Base-by-base conservation (phyloP, 352 stramenopile species). In the Pythium coloratum region DNA sequence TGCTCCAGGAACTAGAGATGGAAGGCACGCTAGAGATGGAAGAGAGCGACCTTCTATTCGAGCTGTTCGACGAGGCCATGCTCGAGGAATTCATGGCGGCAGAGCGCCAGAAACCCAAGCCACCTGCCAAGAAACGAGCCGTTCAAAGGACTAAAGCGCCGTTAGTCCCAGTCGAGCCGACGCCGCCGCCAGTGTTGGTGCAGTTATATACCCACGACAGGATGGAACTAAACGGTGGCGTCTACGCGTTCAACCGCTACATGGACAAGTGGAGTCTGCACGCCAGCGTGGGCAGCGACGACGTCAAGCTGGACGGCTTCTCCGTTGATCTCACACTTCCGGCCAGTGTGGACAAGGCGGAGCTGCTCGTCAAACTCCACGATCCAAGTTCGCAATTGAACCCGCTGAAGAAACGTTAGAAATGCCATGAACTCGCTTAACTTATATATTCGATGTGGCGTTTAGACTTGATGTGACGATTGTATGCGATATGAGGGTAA, bases 201-300 rank as follows among this genome's bases (percentile, higher is more conserved):
- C 50, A 42, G 6, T 57, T 76, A 46, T 89, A 80, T 55, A 90
- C 81, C 16, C 84, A 92, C 66, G 61, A 79, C 53, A 67, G 55
- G 33, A 50, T 90, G 58, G 68, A 80, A 44, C 28, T 92, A 30
- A 68, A 46, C 14, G 84, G 71, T 7, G 60, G 61, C 7, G 63
- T 85, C n/a, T 70, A 72, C 20, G 76, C 81, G 0, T 92, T 90
- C 57, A 92, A 92, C 64, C 71, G 81, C 9, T 92, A 81, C 57
- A 71, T 87, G 72, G 76, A 86, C 57, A 76, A 84, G 62, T 92
- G 84, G 84, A 90, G 67, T 16, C 26, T 92, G 10, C 69, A 85
- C 20, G 76, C 67, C 10, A 51, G 55, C 6, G 55, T 86, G 10
- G 40, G 24, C 6, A 55, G 64, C 1, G 51, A 64, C 3, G 59